phyloP scores from a whole-genome alignment of 1,284 basidiomycete genomes.

The Austropuccinia psidii region DNA sequence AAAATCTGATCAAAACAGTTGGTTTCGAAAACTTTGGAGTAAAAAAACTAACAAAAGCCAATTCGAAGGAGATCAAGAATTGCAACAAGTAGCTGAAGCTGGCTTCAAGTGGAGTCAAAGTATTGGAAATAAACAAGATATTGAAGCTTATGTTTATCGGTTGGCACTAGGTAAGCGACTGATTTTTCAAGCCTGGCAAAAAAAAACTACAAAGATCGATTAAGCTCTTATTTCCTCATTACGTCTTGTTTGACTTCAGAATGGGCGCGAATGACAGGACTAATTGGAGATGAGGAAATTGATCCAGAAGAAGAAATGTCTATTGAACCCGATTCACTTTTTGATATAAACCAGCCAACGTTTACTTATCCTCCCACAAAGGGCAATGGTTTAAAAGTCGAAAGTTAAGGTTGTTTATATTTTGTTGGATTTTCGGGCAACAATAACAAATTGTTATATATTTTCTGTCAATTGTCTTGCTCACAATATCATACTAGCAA shows the following conservation, averaged over 20 bases:
- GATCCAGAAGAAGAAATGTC: constrained; percentile 20
- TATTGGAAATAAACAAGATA: constrained; percentile 36
- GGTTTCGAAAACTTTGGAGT: neutral
- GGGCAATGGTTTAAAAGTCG: too few species aligned
- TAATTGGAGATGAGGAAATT: constrained; percentile 32
- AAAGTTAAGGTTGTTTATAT: too few species aligned
- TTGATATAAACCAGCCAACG: too few species aligned
- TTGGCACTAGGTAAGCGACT: constrained; percentile 18
- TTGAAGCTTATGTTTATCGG: constrained; percentile 34
- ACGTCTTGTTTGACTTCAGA: too few species aligned
- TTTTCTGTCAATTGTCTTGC: too few species aligned
- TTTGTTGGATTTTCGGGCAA: too few species aligned
- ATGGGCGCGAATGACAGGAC: constrained; percentile 32
- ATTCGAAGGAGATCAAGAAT: constrained; percentile 1
- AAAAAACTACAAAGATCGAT: too few species aligned
- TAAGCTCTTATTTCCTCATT: too few species aligned
- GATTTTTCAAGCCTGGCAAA: neutral
- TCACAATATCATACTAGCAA: too few species aligned
- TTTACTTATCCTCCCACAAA: too few species aligned
- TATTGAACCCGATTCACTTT: constrained; percentile 2
- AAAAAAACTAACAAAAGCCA: neutral
- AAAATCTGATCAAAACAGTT: neutral
- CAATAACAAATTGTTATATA: too few species aligned
- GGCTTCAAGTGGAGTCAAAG: constrained; percentile 27
- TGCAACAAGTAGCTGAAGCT: constrained; percentile 15